Conservation (phyloP, 2,329 filamentous ascomycete species). For the Bipolaris oryzae region DNA sequence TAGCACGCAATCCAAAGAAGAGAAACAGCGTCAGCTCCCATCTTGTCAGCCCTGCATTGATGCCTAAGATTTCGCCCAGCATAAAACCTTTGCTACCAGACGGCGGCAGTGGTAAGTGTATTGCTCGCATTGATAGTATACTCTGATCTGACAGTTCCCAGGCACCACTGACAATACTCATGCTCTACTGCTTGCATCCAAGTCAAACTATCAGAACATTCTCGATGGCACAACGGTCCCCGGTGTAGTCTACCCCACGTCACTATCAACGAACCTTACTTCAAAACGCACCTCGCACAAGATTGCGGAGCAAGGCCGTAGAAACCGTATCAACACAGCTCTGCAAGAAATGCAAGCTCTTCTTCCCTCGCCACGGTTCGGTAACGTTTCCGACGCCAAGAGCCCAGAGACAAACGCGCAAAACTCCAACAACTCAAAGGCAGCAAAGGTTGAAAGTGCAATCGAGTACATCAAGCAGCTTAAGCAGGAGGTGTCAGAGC, state of each 20-base stretch:
- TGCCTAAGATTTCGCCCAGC: constrained; percentile 89
- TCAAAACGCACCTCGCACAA: constrained; percentile 98
- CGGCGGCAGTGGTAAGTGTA: constrained; percentile 57
- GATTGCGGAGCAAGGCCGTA: constrained; percentile 91
- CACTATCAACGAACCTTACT: constrained; percentile 89
- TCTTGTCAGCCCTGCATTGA: constrained; percentile 82
- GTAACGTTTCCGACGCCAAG: constrained; percentile 34
- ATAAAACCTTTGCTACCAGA: constrained; percentile 89
- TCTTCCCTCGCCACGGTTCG: constrained; percentile 65
- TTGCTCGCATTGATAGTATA: not conserved
- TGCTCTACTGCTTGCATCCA: constrained; percentile 82
- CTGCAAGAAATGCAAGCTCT: constrained; percentile 88
- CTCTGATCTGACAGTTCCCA: constrained; percentile 28
- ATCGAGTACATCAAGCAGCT: constrained; percentile 93
- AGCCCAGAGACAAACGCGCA: constrained; percentile 47
- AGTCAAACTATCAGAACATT: constrained; percentile 98
- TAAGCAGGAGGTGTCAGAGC: constrained; percentile 72
- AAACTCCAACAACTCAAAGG: constrained; percentile 71
- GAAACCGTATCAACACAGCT: constrained; percentile 94
- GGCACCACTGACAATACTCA: constrained; percentile 63
- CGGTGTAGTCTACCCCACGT: constrained; percentile 87
- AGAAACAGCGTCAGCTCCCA: constrained; percentile 64
- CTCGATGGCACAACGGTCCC: constrained; percentile 90
- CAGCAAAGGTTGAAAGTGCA: constrained; percentile 94
- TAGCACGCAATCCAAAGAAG: constrained; percentile 46